A percentile compares a stretch with the other conserved stretches of the same genome.
Conservation (phyloP, 768 basidiomycete genomes). For the Suillus decipiens region DNA sequence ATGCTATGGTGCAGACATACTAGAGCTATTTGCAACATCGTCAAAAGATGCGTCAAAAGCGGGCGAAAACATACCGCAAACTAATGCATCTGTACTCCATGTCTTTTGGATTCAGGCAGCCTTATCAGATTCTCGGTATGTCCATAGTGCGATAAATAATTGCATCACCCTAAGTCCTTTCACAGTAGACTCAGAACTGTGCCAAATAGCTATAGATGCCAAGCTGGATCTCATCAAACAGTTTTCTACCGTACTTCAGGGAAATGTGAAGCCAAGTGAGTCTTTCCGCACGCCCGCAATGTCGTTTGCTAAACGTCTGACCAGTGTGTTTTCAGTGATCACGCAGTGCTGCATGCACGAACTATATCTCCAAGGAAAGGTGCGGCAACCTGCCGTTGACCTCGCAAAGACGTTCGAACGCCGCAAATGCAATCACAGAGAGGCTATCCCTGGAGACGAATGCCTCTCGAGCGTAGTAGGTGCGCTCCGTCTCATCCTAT, state of each 20-base stretch:
- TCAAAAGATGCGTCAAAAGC: slow-evolving; percentile 81
- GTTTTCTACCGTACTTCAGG: slow-evolving; percentile 77
- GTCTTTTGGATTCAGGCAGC: slow-evolving; percentile 88
- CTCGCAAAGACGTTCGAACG: slow-evolving; percentile 93
- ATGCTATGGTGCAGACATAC: background rate
- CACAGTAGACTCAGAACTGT: slow-evolving; percentile 80
- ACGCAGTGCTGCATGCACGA: slow-evolving; percentile 97
- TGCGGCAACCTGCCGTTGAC: slow-evolving; percentile 76
- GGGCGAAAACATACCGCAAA: slow-evolving; percentile 92
- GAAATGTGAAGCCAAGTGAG: slow-evolving; percentile 90
- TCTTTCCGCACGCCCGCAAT: slow-evolving; percentile 9
- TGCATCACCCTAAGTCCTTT: slow-evolving; percentile 30
- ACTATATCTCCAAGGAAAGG: slow-evolving; percentile 81
- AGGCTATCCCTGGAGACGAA: slow-evolving; percentile 81
- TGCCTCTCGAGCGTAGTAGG: slow-evolving; percentile 85
- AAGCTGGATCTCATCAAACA: slow-evolving; percentile 81
- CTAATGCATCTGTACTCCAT: slow-evolving; percentile 90
- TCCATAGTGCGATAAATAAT: slow-evolving; percentile 10
- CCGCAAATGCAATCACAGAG: slow-evolving; percentile 91
- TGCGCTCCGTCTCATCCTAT: slow-evolving; percentile 27
- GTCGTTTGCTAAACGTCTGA: slow-evolving; percentile 26
- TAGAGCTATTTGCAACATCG: background rate
- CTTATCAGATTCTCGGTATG: slow-evolving; percentile 89
- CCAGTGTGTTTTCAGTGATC: slow-evolving; percentile 80
- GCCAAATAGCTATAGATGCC: slow-evolving; percentile 62